Evolutionary conservation across 257 asterid species (phyloP), one percentile per base, ranked within the genome.

Genomic region (Avicennia marina): DNA sequence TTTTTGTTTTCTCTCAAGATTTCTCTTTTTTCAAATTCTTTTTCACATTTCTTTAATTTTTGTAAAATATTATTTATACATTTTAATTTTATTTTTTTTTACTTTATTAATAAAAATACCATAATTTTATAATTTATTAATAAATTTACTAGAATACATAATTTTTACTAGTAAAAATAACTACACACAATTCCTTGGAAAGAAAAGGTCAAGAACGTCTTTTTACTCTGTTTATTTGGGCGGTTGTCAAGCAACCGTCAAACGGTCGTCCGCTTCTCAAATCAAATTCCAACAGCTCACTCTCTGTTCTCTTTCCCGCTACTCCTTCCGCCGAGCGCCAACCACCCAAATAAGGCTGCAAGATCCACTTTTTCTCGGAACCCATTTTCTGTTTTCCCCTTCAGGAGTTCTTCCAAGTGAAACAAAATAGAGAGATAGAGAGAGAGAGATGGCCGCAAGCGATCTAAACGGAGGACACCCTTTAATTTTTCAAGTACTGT

Each of bases 401-500:
- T 27, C 53, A 9, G 21, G 42, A 27, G n/a, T 24, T 53, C 20
- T 59, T 13, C 21, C 51, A 53, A 17, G n/a, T n/a, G 64, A 51
- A 61, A 47, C 21, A 32, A 53, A 6, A 46, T 21, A 46, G 55
- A 62, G 21, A 5, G 32, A 20, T 16, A 58, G 40, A 20, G 67
- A 54, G 44, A 24, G 27, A 58, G 71, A 66, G 33, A 84, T 79
- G 87, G 66, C 77, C 77, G 78, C 45, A 63, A 64, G 72, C 66
- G 63, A 65, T 67, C 63, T 7, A 29, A 74, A 53, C 50, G 73
- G 67, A 50, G 70, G 64, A 45, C 6, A 27, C 61, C 76, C 75
- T 48, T 74, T 58, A 70, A 57, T 78, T 65, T 67, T 65, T 29
- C 81, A 72, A 71, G 89, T 79, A 75, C 31, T 19, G 47, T 11